phyloP scores from a whole-genome alignment of 495 filamentous ascomycete species.

The Sordaria brevicollis region DNA sequence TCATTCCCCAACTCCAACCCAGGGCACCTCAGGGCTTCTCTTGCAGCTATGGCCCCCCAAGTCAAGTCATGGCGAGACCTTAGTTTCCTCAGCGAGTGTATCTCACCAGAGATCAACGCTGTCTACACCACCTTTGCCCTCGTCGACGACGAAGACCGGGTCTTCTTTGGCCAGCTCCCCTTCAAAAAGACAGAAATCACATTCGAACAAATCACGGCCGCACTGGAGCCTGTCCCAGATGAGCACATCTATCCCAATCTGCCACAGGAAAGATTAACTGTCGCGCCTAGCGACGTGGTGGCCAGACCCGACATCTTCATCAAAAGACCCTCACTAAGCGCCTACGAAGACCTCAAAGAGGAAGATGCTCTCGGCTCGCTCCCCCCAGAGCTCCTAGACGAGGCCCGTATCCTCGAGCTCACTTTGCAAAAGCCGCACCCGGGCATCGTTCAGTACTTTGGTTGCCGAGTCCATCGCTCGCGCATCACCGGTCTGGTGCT shows the following conservation, averaged over 20 bases:
- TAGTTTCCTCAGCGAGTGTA: too few relatives aligned
- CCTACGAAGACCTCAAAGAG: constrained; percentile 8
- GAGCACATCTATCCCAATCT: not conserved
- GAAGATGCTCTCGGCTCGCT: constrained; percentile 5
- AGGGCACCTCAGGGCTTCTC: too few relatives aligned
- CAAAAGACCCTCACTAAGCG: constrained; percentile 6
- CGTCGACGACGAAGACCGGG: not conserved
- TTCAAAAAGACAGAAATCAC: not conserved
- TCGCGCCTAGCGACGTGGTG: not conserved
- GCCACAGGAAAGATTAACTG: not conserved
- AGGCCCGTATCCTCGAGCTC: constrained; percentile 12
- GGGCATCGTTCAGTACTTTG: constrained; percentile 24
- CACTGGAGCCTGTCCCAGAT: not conserved
- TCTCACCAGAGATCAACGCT: too few relatives aligned
- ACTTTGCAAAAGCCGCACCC: constrained; percentile 17
- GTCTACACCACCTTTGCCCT: not conserved
- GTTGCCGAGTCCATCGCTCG: constrained; percentile 15
- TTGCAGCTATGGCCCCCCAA: too few relatives aligned
- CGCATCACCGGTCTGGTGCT: constrained; percentile 28
- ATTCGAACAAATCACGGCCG: not conserved
- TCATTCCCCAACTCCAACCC: too few relatives aligned
- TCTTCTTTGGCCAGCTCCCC: not conserved
- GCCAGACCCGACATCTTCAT: not conserved
- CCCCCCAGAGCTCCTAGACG: constrained; percentile 10
- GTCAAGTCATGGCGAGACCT: too few relatives aligned